These are phyloP conservation scores for Botryobasidium botryosum DNA, from an alignment of 768 basidiomycete species.

Conservation along the genomic window DNA sequence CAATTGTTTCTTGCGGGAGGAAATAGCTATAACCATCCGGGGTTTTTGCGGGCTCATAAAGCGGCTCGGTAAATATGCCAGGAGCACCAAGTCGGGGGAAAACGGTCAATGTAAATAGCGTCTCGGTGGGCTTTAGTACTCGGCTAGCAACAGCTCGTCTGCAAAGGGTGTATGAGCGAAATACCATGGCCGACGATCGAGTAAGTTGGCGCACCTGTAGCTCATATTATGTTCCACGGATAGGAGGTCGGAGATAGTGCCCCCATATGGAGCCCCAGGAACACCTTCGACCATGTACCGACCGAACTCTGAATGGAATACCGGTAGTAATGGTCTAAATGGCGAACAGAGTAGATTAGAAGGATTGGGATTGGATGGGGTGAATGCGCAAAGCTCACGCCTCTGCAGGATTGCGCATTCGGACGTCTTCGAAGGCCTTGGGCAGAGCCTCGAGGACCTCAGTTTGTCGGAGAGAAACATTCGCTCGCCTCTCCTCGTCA, in stretches of 20 bases:
- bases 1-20: constrained; percentile 86
- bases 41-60: constrained; percentile 53
- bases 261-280: constrained; percentile 85
- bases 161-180: constrained; percentile 22
- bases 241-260: constrained; percentile 66
- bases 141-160: constrained; percentile 64
- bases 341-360: not conserved
- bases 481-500: constrained; percentile 56
- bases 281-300: constrained; percentile 98
- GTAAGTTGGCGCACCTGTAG: constrained; percentile 45
- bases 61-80: constrained; percentile 83
- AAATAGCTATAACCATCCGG: constrained; percentile 83
- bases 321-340: not conserved
- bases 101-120: constrained; percentile 82
- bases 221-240: constrained; percentile 90
- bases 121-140: constrained; percentile 70
- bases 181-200: not conserved
- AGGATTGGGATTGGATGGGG: too few species aligned
- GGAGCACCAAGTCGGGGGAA: constrained; percentile 81
- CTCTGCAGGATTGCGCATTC: constrained; percentile 33
- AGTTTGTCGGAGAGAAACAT: constrained; percentile 78
- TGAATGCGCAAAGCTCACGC: too few species aligned
- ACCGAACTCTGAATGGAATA: constrained; percentile 93
- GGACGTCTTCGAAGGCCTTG: constrained; percentile 48
- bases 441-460: constrained; percentile 75